Base-by-base conservation (phyloP, 305 asterid species). In the Fraxinus angustifolia region DNA sequence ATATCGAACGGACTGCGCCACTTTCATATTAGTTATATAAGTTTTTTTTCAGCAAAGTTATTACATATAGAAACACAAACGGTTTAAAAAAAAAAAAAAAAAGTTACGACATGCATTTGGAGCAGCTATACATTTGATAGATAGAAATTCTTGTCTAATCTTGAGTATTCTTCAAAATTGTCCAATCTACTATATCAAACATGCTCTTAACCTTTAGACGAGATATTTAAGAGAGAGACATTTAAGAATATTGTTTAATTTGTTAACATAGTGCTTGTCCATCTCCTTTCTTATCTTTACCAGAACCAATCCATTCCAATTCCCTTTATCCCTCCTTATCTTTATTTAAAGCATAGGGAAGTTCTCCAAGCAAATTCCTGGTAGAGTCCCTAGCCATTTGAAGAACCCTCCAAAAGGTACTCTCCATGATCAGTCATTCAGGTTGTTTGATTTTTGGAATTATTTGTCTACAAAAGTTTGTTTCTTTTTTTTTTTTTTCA, bases 211-310 rank as follows among this genome's bases (percentile, higher is more conserved):
- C 62, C 23, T 53, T 19, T 16, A 50, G 62, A 16, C 8, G 6
- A 12, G 58, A 14, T n/a, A 0, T 19, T 58, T 7, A 67, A 67
- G 8, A 67, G 17, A 11, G 16, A 67, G 38, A 67, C 33, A 38
- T 67, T 7, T 11, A 19, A 65, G 73, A 65, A 65, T 23, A 33
- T 77, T 82, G 31, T 77, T 81, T 75, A 10, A 50, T 62, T 23
- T 35, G 40, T 36, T 36, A 58, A 23, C 38, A 31, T 53, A 77
- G 74, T 84, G 84, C 80, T 23, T 23, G 35, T 80, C 76, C 83
- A 79, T 86, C 88, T 78, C 85, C 70, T 81, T 50, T 82, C 85
- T 82, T 90, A 78, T 86, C 88, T 81, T 76, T 70, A 83, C n/a
- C 81, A 83, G 74, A 74, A 35, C 1, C 50, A 30, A 80, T 78